Evolutionary conservation across 768 basidiomycete genomes (phyloP).

Genomic region (Cyathus striatus): DNA sequence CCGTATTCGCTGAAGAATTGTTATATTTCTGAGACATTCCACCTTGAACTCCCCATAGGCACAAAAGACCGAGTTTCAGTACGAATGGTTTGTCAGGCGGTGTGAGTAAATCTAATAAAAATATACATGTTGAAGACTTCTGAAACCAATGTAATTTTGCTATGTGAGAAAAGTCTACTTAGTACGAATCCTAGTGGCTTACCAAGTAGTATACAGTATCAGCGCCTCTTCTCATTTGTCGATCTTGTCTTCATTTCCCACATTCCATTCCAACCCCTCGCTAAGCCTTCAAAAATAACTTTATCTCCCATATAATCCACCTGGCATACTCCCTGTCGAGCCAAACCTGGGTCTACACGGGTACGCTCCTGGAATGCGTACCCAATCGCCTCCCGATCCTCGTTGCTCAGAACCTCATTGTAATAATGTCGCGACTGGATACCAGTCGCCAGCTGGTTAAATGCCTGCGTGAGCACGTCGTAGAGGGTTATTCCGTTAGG

Average conservation of each 20-base stretch:
- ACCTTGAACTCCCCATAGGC: no score
- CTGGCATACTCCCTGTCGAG: conserved; percentile 40
- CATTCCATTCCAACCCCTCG: conserved; percentile 48
- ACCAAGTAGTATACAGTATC: no score
- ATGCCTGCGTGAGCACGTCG: conserved; percentile 49
- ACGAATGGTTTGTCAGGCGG: no score
- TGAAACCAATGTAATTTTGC: no score
- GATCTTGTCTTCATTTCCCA: conserved; percentile 76
- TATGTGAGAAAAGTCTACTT: no score
- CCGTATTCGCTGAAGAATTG: no score
- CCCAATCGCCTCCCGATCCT: conserved; percentile 37
- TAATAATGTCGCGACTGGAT: conserved; percentile 47
- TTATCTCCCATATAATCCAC: conserved; percentile 59
- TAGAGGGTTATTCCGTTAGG: conserved; percentile 53
- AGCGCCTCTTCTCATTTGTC: no score
- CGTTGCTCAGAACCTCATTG: conserved; percentile 48
- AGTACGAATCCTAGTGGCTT: no score
- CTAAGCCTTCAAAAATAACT: conserved; percentile 48
- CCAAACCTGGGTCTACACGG: conserved; percentile 22
- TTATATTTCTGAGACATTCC: no score
- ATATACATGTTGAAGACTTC: no score
- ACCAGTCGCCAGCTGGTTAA: conserved; percentile 39
- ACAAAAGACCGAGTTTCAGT: no score
- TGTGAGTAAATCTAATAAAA: no score
- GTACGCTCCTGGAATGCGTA: conserved; percentile 43